Evolutionary conservation across 352 stramenopile species (phyloP).

Genomic region (Blastocystis sp.): DNA sequence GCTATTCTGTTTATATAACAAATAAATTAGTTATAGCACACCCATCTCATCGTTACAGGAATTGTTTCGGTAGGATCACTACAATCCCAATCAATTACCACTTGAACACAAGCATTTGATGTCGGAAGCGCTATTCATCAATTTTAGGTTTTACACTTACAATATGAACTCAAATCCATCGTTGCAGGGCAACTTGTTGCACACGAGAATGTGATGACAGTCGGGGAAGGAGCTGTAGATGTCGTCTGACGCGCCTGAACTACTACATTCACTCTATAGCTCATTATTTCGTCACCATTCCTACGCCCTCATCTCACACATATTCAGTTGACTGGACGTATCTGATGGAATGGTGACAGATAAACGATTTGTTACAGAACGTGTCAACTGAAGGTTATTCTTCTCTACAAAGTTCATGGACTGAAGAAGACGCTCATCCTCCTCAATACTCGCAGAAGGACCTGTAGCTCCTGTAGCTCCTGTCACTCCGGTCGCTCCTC

Average conservation of each 20-base stretch:
- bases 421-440: conserved; percentile 18
- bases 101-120: conserved; percentile 21
- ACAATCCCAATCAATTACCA: conserved; percentile 32
- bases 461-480: conserved; percentile 21
- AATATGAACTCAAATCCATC: background rate
- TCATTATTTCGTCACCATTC: background rate
- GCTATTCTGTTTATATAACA: background rate
- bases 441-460: background rate
- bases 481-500: conserved; percentile 4
- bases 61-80: background rate
- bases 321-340: conserved; percentile 5
- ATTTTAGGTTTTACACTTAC: background rate
- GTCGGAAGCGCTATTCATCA: conserved; percentile 33
- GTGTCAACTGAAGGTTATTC: conserved; percentile 22
- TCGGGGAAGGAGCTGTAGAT: background rate
- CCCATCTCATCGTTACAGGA: conserved; percentile 44
- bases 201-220: background rate
- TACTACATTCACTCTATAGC: background rate
- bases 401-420: conserved; percentile 26
- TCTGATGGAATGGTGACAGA: background rate
- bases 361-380: background rate
- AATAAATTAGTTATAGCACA: conserved; percentile 56
- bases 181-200: background rate
- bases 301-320: background rate
- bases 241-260: conserved; percentile 44